phyloP scores from a whole-genome alignment of 1,284 basidiomycete species.

The Rhodotorula sp. region DNA sequence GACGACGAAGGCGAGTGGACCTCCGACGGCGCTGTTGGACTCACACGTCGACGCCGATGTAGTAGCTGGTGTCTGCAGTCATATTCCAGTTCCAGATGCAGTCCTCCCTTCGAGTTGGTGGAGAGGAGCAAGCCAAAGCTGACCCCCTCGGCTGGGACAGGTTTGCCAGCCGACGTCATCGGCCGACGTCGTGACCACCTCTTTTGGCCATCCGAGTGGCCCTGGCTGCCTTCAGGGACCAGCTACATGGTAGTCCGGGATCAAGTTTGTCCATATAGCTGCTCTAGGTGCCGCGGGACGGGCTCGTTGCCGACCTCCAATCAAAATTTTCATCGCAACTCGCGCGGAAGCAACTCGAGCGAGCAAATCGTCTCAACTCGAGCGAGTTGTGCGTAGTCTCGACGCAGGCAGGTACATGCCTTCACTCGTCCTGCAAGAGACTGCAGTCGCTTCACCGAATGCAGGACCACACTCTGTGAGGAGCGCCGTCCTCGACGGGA shows the following conservation, averaged over 20 bases:
- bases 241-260: too few species aligned
- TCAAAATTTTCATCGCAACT: background rate
- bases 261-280: too few species aligned
- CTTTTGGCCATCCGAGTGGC: too few species aligned
- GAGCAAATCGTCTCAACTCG: background rate
- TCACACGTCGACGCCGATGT: slow-evolving; percentile 62
- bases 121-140: too few species aligned
- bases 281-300: too few species aligned
- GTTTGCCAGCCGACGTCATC: background rate
- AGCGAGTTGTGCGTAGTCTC: background rate
- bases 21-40: slow-evolving; percentile 27
- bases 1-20: background rate
- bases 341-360: background rate
- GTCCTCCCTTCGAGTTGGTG: background rate
- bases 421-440: slow-evolving; percentile 13
- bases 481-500: background rate
- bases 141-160: too few species aligned
- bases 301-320: too few species aligned
- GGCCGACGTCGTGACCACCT: background rate
- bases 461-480: slow-evolving; percentile 4
- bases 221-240: too few species aligned
- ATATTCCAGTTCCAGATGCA: background rate
- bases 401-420: slow-evolving; percentile 5
- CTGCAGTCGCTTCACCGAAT: slow-evolving; percentile 5
- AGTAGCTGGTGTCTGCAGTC: slow-evolving; percentile 48